Percentiles rank a stretch among this genome's conserved stretches.
phyloP scores from a whole-genome alignment of 148 eudicot species.

The Chenopodium suecicum region DNA sequence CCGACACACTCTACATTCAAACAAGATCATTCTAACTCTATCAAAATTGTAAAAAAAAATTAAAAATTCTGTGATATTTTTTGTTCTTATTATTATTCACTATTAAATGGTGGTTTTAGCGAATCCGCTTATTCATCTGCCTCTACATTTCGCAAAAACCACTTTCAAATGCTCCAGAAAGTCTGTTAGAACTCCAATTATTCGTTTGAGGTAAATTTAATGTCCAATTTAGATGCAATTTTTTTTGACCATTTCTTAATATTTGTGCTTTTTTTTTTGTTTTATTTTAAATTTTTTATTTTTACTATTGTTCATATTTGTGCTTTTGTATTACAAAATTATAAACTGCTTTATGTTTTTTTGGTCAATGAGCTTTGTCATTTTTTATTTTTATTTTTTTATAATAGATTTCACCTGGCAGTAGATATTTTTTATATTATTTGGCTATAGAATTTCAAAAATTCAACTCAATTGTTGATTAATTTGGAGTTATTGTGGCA shows the following conservation, averaged over 20 bases:
- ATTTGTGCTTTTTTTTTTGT: neutral
- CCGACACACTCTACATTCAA: neutral
- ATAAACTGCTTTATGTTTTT: no score
- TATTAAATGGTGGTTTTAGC: conserved; percentile 17
- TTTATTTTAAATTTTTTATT: no score
- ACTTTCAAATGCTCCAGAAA: neutral
- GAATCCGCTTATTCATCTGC: neutral
- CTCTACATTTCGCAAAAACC: conserved; percentile 4
- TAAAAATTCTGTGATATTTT: neutral
- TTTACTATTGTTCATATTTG: no score
- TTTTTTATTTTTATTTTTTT: no score
- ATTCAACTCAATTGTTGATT: no score
- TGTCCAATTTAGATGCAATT: neutral
- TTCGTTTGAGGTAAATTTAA: conserved; percentile 21
- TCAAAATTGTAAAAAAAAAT: neutral
- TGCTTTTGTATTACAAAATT: no score
- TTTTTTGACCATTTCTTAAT: neutral
- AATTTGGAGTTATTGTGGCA: no score
- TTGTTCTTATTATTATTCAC: neutral
- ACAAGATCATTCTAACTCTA: neutral
- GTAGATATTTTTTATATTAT: no score
- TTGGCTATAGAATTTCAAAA: no score
- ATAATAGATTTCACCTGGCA: no score
- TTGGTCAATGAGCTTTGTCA: no score
- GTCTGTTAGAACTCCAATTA: neutral